These are phyloP conservation scores for Blastobotrys buckinghamii DNA, from an alignment of 1,139 yeast genomes.

Conservation along the genomic window DNA sequence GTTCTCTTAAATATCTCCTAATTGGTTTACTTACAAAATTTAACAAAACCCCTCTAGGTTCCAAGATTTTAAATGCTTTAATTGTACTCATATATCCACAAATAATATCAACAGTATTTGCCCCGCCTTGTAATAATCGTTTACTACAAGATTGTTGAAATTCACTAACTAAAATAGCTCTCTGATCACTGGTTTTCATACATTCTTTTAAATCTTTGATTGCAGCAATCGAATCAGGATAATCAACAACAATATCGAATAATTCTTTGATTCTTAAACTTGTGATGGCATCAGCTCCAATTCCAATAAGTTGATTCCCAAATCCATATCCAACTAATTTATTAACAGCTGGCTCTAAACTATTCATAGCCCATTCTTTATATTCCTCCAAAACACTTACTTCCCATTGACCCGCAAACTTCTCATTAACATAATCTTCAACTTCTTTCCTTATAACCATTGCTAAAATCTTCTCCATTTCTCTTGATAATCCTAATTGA, in stretches of 20 bases:
- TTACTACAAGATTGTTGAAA: constrained; percentile 49
- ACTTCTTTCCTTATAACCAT: constrained; percentile 13
- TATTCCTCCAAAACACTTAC: constrained; percentile 16
- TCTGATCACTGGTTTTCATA: constrained; percentile 32
- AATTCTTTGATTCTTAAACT: constrained; percentile 52
- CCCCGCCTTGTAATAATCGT: constrained; percentile 70
- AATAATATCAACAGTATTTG: constrained; percentile 71
- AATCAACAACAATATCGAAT: constrained; percentile 53
- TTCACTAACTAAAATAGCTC: constrained; percentile 48
- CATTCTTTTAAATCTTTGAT: constrained; percentile 53
- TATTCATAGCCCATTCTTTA: constrained; percentile 9
- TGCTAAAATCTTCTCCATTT: constrained; percentile 15
- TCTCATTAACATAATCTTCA: neutral
- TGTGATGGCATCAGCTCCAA: constrained; percentile 19
- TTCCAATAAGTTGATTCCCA: constrained; percentile 9
- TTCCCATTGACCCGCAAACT: constrained; percentile 18
- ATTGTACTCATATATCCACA: constrained; percentile 67
- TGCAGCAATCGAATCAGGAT: constrained; percentile 55
- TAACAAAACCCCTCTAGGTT: constrained; percentile 78
- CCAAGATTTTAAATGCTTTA: constrained; percentile 66
- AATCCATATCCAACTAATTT: constrained; percentile 2
- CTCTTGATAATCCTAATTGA: constrained; percentile 13
- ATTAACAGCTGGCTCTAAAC: neutral
- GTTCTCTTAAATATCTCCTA: constrained; percentile 55
- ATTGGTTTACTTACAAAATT: constrained; percentile 76